A percentile compares a stretch with the other conserved stretches of the same genome.
phyloP scores from a whole-genome alignment of 192 early-diverging fungal genomes.

The Coemansia sp. region DNA sequence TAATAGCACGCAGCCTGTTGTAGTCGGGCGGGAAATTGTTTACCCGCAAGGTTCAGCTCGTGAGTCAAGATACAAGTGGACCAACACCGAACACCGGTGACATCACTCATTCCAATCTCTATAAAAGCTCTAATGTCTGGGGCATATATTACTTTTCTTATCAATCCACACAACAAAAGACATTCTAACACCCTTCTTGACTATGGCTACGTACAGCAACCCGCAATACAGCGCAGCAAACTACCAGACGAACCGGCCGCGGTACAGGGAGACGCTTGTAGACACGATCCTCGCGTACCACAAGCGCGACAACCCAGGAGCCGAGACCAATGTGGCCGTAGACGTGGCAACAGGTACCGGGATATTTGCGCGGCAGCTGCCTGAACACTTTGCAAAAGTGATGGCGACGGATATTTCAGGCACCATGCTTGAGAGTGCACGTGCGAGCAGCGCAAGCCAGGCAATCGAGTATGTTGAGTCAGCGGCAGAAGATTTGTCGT shows the following conservation, averaged over 20 bases:
- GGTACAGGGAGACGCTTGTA: constrained; percentile 30
- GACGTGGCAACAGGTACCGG: constrained; percentile 54
- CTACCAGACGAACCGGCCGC: constrained; percentile 39
- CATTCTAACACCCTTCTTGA: background rate
- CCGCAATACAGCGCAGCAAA: constrained; percentile 21
- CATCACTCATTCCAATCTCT: background rate
- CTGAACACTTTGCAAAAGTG: constrained; percentile 18
- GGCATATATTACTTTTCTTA: background rate
- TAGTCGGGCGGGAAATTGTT: too few species aligned
- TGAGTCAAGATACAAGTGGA: too few species aligned
- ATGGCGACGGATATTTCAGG: constrained; percentile 44
- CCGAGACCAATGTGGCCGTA: constrained; percentile 31
- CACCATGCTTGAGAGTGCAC: constrained; percentile 41
- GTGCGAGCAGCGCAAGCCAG: background rate
- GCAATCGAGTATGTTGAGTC: constrained; percentile 29
- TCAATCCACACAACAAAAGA: background rate
- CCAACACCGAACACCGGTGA: background rate
- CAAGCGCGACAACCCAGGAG: constrained; percentile 19
- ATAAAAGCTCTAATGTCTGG: background rate
- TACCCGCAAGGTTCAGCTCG: too few species aligned
- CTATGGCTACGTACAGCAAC: constrained; percentile 33
- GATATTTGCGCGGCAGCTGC: constrained; percentile 42
- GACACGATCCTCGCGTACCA: constrained; percentile 34
- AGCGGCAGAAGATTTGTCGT: constrained; percentile 26
- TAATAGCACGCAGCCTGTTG: too few species aligned